Evolutionary conservation across 352 stramenopile genomes (phyloP).

Genomic region (Peronosclerospora sorghi): DNA sequence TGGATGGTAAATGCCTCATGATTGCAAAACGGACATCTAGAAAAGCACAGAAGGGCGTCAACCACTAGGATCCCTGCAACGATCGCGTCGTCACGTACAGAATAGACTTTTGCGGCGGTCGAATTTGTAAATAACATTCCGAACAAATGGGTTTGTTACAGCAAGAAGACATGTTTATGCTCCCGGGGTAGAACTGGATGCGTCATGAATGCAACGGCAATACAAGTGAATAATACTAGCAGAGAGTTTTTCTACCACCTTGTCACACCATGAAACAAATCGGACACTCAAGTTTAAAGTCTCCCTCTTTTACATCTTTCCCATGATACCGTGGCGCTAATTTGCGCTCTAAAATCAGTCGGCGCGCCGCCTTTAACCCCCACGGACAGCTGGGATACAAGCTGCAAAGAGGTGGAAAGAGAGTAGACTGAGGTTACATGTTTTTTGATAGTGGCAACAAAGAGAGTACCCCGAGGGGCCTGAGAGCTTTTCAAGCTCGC

Average conservation of each 20-base stretch:
- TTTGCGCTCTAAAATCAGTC: constrained; percentile 61
- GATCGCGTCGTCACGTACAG: constrained; percentile 17
- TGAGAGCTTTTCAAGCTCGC: constrained; percentile 61
- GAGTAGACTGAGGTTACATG: not conserved
- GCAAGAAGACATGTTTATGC: constrained; percentile 44
- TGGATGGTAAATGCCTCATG: constrained; percentile 42
- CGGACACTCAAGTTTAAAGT: constrained; percentile 63
- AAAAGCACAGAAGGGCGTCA: not conserved
- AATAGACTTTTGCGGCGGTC: constrained; percentile 36
- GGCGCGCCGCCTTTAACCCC: constrained; percentile 49
- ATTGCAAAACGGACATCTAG: constrained; percentile 77
- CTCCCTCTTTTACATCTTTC: constrained; percentile 43
- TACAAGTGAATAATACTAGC: not conserved
- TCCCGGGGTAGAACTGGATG: constrained; percentile 46
- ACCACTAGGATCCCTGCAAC: not conserved
- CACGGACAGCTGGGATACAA: constrained; percentile 71
- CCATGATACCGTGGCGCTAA: constrained; percentile 63
- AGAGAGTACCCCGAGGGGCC: constrained; percentile 41
- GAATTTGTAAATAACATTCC: constrained; percentile 60
- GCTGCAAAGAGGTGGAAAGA: constrained; percentile 15
- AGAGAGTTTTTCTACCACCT: not conserved
- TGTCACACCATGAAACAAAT: constrained; percentile 70
- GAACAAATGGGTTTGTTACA: constrained; percentile 69
- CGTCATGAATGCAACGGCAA: not conserved
- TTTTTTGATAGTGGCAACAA: not conserved